Base-by-base conservation (phyloP, 768 basidiomycete species). In the Lepiota subincarnata region DNA sequence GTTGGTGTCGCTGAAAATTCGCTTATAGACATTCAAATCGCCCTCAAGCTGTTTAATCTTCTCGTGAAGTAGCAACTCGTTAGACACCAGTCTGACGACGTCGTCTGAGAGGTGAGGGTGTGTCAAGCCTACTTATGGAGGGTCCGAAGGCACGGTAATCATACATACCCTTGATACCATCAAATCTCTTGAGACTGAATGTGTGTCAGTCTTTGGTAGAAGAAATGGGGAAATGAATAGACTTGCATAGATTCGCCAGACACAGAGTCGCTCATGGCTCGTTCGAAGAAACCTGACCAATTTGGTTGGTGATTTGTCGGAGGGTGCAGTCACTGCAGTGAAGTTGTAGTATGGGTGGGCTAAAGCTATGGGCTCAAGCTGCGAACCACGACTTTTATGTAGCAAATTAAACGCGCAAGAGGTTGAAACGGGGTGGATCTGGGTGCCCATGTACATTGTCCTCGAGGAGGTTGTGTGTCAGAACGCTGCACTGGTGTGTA, bases 11-110 rank as follows among this genome's bases (percentile, higher is more conserved):
- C 62, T 66, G 57, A 72, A 75, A 14, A 74, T 75, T 13, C 67
- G 68, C 59, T 76, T 75, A 57, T 76, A 74, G 13, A 75, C 71
- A 20, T 55, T 62, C 48, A 78, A 58, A n/a, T 79, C 74, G 14
- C 57, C 65, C 55, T 76, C 68, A 6, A 79, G 69, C 35, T 67
- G 62, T 36, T 63, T 65, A 19, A 75, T 68, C 14, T 56, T 65
- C 20, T 70, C 65, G 31, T 64, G 65, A 50, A 60, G 63, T 8
- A 58, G 50, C 35, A 57, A 58, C 52, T 74, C 72, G 50, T 60
- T 68, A 14, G 62, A 62, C 43, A 75, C 56, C 31, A 79, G 64
- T 40, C 55, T 65, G 35, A 64, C 59, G 45, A 78, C 69, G 57
- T 77, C 73, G 37, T 64, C 78, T 79, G 47, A 42, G 39, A 52